Evolutionary conservation across 768 basidiomycete species (phyloP).

Genomic region (Pisolithus marmoratus): DNA sequence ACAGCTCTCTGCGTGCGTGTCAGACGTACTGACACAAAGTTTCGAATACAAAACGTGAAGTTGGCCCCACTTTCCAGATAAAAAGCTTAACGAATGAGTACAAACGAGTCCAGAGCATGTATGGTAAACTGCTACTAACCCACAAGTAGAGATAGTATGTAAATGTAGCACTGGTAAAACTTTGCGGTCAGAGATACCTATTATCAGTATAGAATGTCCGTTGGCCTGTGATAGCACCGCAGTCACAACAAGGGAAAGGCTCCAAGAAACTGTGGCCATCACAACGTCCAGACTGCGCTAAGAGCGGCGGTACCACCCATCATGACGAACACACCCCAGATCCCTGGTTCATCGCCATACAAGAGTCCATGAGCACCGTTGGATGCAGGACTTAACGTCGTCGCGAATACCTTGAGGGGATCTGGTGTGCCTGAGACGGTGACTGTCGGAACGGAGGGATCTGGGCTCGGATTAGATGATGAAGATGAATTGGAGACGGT

Average conservation of each 20-base stretch:
- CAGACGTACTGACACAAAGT: no score
- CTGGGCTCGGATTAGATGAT: conserved; percentile 30
- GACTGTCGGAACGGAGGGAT: conserved; percentile 52
- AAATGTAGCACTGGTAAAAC: neutral
- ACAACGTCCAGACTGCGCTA: conserved; percentile 20
- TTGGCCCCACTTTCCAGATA: no score
- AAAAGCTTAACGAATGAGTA: neutral
- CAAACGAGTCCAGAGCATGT: neutral
- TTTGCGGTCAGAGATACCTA: neutral
- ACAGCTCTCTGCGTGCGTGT: no score
- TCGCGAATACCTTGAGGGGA: conserved; percentile 32
- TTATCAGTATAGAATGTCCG: neutral
- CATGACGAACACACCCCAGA: conserved; percentile 10
- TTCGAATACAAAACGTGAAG: no score
- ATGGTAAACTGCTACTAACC: neutral
- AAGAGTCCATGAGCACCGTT: conserved; percentile 9
- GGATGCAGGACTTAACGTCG: conserved; percentile 16
- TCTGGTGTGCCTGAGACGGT: conserved; percentile 62
- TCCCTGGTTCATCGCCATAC: neutral
- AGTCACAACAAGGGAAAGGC: neutral
- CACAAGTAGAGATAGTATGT: neutral
- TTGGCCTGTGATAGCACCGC: no score
- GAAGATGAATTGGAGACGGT: conserved; percentile 38
- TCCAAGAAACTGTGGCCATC: neutral
- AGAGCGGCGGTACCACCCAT: conserved; percentile 18